Base-by-base conservation (phyloP, 345 rosid genomes). In the Aquilaria malaccensis region DNA sequence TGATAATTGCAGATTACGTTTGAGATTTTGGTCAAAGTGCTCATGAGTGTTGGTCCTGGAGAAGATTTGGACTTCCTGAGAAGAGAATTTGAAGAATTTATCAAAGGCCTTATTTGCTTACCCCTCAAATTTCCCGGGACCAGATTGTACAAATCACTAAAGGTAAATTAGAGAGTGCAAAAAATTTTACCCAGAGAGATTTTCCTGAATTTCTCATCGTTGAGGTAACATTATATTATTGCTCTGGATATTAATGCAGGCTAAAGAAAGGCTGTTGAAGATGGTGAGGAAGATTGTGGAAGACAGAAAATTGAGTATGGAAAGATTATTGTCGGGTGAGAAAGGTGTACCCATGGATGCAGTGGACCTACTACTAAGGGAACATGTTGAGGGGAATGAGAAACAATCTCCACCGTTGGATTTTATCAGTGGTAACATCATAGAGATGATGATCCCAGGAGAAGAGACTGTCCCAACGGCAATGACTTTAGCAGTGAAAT, bases 381-480 rank as follows among this genome's bases (percentile, higher is more conserved):
- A 73, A 13, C 68, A 52, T 30, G 79, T 61, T 30, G 84, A 83
- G 47, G 58, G 56, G 37, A 84, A 68, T 13, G 85, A 80, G 62
- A 82, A 69, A 68, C 83, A 83, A 73, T 70, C 84, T 45, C 78
- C 77, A 48, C 73, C 94, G 70, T 80, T 77, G 53, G 97, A 93
- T 83, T 82, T 80, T 76, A 75, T 93, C 49, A 76, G 82, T 13
- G 82, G 86, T 3, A 86, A 81, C 65, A 80, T 94, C 57, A 71
- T 94, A 11, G 99, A 94, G 81, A 86, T 94, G 99, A 88, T 94
- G 87, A 83, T 94, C 70, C 99, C 99, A 0, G 99, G 99, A 50
- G 96, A 88, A 67, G 99, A 94, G 70, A 89, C 96, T 2, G 81
- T 90, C 58, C 97, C 97, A 13, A 86, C 67, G 72, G 91, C 97